Evolutionary conservation across 768 basidiomycete genomes (phyloP).

Genomic region (Boletus tylopilopsis): DNA sequence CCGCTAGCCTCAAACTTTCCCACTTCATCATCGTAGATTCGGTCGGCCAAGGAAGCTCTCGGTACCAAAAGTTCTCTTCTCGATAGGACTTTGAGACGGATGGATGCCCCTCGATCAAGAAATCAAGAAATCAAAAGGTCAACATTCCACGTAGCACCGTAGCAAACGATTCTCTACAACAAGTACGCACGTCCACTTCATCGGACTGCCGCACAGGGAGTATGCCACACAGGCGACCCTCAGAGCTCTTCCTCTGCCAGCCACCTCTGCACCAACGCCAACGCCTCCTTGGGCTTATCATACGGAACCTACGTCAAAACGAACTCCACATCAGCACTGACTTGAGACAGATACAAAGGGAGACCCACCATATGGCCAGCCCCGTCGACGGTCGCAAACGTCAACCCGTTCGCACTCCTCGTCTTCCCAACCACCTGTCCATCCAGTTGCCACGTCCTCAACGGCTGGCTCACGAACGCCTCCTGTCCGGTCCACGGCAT

Average conservation of each 20-base stretch:
- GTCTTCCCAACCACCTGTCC: conserved; percentile 50
- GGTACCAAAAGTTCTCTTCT: too few relatives aligned
- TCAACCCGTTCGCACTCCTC: conserved; percentile 56
- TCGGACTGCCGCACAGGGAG: too few relatives aligned
- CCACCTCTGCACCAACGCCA: conserved; percentile 50
- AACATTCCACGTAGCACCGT: too few relatives aligned
- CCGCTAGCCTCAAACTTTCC: too few relatives aligned
- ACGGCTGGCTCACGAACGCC: conserved; percentile 43
- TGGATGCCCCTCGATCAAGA: too few relatives aligned
- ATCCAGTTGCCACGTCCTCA: conserved; percentile 57
- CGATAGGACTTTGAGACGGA: too few relatives aligned
- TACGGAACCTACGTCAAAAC: conserved; percentile 51
- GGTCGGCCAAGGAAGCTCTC: too few relatives aligned
- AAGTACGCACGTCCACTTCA: too few relatives aligned
- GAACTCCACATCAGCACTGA: conserved; percentile 4
- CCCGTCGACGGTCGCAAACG: conserved; percentile 60
- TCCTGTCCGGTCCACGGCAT: conserved; percentile 68
- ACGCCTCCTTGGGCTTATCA: conserved; percentile 55
- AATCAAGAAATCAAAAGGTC: too few relatives aligned
- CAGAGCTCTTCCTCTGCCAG: conserved; percentile 29
- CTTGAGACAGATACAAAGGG: neutral
- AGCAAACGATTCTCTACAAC: too few relatives aligned
- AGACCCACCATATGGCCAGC: conserved; percentile 72
- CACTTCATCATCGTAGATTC: too few relatives aligned
- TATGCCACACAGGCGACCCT: too few relatives aligned